These are phyloP conservation scores for Xylaria nigripes DNA, from an alignment of 495 filamentous ascomycete genomes.

Conservation along the genomic window DNA sequence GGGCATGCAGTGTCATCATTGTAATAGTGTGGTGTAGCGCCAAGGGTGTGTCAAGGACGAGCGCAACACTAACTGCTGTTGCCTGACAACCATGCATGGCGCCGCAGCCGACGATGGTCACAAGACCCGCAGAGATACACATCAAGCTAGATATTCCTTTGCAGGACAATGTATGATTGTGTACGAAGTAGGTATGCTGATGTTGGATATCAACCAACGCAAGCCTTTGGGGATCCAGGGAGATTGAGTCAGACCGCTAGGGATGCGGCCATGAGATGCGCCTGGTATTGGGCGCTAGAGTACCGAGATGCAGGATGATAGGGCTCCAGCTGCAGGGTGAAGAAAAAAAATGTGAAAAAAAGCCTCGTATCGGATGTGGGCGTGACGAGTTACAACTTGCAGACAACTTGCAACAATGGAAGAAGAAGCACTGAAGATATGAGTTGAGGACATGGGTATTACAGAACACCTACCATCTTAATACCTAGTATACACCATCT, in stretches of 20 bases:
- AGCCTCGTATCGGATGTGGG: not conserved
- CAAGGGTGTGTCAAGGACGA: constrained; percentile 2
- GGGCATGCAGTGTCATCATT: not conserved
- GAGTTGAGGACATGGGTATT: too few species aligned
- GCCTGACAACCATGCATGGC: constrained; percentile 3
- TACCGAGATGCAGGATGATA: not conserved
- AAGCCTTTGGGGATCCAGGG: not conserved
- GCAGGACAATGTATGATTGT: not conserved
- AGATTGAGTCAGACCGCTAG: not conserved
- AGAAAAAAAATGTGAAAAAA: constrained; percentile 4
- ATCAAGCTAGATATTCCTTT: not conserved
- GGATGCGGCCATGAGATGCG: not conserved
- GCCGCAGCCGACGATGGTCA: constrained; percentile 2
- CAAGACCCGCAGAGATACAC: not conserved
- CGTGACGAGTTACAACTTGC: not conserved
- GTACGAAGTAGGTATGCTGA: not conserved
- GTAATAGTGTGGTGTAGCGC: not conserved
- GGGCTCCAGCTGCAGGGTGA: constrained; percentile 6
- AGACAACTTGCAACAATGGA: not conserved
- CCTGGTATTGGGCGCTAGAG: constrained; percentile 1
- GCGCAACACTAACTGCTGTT: not conserved
- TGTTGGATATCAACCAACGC: not conserved
- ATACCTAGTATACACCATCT: too few species aligned
- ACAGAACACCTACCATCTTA: too few species aligned
- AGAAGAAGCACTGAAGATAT: not conserved